Evolutionary conservation across 805 yeast species (phyloP), one percentile per base, ranked within the genome.

Genomic region (Pichia heedii): DNA sequence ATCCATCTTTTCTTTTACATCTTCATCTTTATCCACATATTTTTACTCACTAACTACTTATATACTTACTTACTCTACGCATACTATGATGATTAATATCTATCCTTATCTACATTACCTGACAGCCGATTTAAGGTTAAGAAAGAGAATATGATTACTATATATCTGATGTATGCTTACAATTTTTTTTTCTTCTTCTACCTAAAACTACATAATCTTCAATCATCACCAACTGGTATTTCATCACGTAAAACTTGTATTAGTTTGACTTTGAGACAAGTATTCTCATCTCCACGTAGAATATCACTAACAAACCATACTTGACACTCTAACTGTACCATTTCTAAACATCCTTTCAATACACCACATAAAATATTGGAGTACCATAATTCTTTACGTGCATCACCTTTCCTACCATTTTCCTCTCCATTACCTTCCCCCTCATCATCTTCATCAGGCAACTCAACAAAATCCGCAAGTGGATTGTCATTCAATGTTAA

Each of bases 141-240:
- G 40, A 37, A 37, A 37, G 40, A 37, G 12, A 33, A 26, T 26
- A 34, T 26, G 42, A 33, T 36, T 29, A 32, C 5, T 7, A 24
- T 46, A 22, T 22, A 32, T 26, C 43, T 40, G 43, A 36, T 32
- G n/a, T 15, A n/a, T 18, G 9, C 34, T 3, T 32, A n/a, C n/a
- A 16, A 7, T 32, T 4, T 32, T 18, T 18, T 18, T 32, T 7
- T 32, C 12, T 32, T 32, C 9, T 18, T n/a, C 3, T 16, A 2
- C 18, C 20, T 12, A 15, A 33, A n/a, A n/a, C 12, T 20, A 22
- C 10, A 11, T 18, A 20, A 12, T n/a, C n/a, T n/a, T 42, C 40
- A 60, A 38, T 89, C 96, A 62, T 93, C 97, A 21, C 97, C 98
- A 6, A 95, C 94, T 13, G 98, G 98, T 37, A 93, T 82, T 66